phyloP scores from a whole-genome alignment of 139 green algal genomes.

The Edaphochlamys debaryana region DNA sequence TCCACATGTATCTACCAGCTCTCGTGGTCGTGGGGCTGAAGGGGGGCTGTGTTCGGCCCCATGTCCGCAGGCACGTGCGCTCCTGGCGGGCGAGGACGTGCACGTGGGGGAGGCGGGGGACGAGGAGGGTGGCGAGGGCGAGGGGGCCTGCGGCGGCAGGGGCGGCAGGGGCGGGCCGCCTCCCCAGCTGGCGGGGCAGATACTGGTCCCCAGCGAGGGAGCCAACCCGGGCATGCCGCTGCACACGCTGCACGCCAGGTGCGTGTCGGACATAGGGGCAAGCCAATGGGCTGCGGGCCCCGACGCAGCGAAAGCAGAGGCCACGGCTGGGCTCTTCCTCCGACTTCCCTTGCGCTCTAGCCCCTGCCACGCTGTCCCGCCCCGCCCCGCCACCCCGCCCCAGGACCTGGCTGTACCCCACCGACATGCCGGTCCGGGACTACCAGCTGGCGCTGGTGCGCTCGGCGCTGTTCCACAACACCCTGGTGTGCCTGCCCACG shows the following conservation, averaged over 20 bases:
- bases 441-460: conserved; percentile 83
- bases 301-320: too few relatives aligned
- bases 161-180: background rate
- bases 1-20: too few relatives aligned
- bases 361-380: too few relatives aligned
- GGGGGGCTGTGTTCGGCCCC: too few relatives aligned
- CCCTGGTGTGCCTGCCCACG: conserved; percentile 94
- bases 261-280: too few relatives aligned
- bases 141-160: background rate
- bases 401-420: conserved; percentile 84
- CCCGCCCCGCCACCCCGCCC: background rate
- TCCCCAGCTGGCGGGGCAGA: background rate
- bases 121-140: background rate
- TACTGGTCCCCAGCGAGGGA: conserved; percentile 1
- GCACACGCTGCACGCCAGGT: conserved; percentile 36
- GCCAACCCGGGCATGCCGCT: conserved; percentile 37
- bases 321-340: too few relatives aligned
- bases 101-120: background rate
- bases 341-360: too few relatives aligned
- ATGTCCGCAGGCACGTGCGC: conserved; percentile 15
- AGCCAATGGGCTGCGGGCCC: too few relatives aligned
- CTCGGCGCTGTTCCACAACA: conserved; percentile 88
- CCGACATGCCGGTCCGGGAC: conserved; percentile 57
- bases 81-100: conserved; percentile 15
- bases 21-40: too few relatives aligned